phyloP scores from a whole-genome alignment of 495 filamentous ascomycete species.

The Emericellopsis terricola region DNA sequence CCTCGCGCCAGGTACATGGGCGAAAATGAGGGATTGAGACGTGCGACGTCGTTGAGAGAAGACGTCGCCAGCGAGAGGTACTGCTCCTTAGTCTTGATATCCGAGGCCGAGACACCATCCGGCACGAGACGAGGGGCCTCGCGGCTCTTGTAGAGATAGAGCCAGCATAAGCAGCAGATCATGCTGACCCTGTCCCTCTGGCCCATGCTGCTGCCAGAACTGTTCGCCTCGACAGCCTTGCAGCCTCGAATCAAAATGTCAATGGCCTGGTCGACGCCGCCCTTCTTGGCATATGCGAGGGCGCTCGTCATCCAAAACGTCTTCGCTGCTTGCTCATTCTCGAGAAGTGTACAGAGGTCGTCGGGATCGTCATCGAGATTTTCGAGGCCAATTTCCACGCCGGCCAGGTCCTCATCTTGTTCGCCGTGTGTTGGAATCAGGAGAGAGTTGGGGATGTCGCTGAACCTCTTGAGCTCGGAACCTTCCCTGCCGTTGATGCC shows the following conservation, averaged over 20 bases:
- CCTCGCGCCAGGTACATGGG: slow-evolving; percentile 84
- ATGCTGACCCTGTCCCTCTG: slow-evolving; percentile 75
- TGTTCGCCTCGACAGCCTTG: slow-evolving; percentile 40
- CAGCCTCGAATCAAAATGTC: slow-evolving; percentile 80
- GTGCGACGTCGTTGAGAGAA: slow-evolving; percentile 79
- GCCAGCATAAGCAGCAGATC: slow-evolving; percentile 72
- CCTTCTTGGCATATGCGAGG: slow-evolving; percentile 91
- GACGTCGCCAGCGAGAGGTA: slow-evolving; percentile 83
- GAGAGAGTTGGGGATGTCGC: slow-evolving; percentile 73
- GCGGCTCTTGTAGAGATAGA: slow-evolving; percentile 81
- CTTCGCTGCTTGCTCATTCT: slow-evolving; percentile 75
- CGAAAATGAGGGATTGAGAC: slow-evolving; percentile 81
- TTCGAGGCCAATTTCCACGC: slow-evolving; percentile 83
- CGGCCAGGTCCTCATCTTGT: slow-evolving; percentile 44
- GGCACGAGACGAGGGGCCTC: slow-evolving; percentile 65
- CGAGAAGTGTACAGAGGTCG: slow-evolving; percentile 82
- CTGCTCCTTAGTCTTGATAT: slow-evolving; percentile 76
- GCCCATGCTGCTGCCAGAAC: slow-evolving; percentile 20
- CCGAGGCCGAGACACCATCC: slow-evolving; percentile 39
- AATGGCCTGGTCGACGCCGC: slow-evolving; percentile 81
- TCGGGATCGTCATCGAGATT: slow-evolving; percentile 87
- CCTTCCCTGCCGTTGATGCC: slow-evolving; percentile 9
- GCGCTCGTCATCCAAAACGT: slow-evolving; percentile 92
- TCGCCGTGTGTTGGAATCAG: slow-evolving; percentile 76
- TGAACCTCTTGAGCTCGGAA: too few relatives aligned